phyloP scores from a whole-genome alignment of 345 rosid genomes.

The Rhodomyrtus tomentosa region DNA sequence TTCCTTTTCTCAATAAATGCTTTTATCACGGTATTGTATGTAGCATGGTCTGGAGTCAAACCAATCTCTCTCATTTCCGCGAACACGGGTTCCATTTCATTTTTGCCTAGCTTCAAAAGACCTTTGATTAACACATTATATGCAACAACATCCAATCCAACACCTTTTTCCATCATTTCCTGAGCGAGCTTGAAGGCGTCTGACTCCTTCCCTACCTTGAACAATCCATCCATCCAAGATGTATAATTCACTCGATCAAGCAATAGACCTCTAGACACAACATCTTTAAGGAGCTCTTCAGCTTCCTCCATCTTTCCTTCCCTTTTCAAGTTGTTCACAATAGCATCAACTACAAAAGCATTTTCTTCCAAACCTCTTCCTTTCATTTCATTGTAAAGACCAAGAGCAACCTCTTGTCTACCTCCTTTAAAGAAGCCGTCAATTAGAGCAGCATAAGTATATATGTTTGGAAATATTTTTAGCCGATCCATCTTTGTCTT shows the following conservation, averaged over 20 bases:
- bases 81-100: slow-evolving; percentile 39
- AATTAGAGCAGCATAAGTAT: slow-evolving; percentile 47
- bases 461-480: slow-evolving; percentile 41
- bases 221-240: slow-evolving; percentile 79
- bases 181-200: slow-evolving; percentile 58
- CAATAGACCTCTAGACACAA: slow-evolving; percentile 41
- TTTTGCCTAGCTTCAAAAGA: slow-evolving; percentile 46
- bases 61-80: slow-evolving; percentile 56
- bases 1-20: slow-evolving; percentile 50
- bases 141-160: slow-evolving; percentile 61
- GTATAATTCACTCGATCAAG: slow-evolving; percentile 76
- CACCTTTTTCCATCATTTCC: slow-evolving; percentile 54
- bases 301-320: slow-evolving; percentile 42
- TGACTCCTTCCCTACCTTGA: slow-evolving; percentile 58
- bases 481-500: slow-evolving; percentile 45
- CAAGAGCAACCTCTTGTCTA: slow-evolving; percentile 34
- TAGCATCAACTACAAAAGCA: slow-evolving; percentile 46
- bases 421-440: slow-evolving; percentile 71
- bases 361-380: slow-evolving; percentile 45
- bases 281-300: slow-evolving; percentile 29
- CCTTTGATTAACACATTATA: slow-evolving; percentile 76
- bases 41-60: slow-evolving; percentile 51
- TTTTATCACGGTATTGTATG: slow-evolving; percentile 67
- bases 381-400: slow-evolving; percentile 60
- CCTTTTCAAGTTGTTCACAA: slow-evolving; percentile 62